phyloP scores from a whole-genome alignment of 805 yeast species.

The Saturnispora zaruensis region DNA sequence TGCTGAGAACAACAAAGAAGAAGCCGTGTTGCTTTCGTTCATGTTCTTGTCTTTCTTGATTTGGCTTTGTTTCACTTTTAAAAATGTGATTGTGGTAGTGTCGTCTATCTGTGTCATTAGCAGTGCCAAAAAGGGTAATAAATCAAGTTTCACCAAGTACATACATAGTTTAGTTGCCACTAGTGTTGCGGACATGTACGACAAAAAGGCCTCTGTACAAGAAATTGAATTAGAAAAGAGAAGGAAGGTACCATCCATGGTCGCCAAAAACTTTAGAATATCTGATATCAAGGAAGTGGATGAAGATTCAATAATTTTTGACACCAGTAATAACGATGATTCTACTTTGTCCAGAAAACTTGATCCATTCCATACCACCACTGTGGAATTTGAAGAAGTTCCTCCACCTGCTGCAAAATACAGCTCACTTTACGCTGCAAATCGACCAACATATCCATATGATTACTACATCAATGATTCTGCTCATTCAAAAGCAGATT shows the following conservation, averaged over 20 bases:
- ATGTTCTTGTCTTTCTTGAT: conserved; percentile 69
- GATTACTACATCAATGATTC: neutral
- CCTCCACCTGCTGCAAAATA: conserved; percentile 29
- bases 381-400: conserved; percentile 24
- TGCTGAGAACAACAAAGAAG: conserved; percentile 47
- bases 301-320: neutral
- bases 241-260: conserved; percentile 18
- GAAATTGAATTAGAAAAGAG: conserved; percentile 18
- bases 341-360: neutral
- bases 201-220: conserved; percentile 10
- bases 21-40: conserved; percentile 64
- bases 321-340: neutral
- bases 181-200: conserved; percentile 23
- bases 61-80: conserved; percentile 54
- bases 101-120: conserved; percentile 19
- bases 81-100: conserved; percentile 18
- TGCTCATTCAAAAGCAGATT: conserved; percentile 1
- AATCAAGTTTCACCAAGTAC: conserved; percentile 16
- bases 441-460: conserved; percentile 23
- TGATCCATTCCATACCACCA: neutral
- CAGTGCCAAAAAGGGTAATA: conserved; percentile 6
- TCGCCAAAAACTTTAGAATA: conserved; percentile 1
- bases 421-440: conserved; percentile 32
- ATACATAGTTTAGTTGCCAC: conserved; percentile 23
- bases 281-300: neutral